These are phyloP conservation scores for Xylaria sp. DNA, from an alignment of 2,329 filamentous ascomycete species.

Conservation along the genomic window DNA sequence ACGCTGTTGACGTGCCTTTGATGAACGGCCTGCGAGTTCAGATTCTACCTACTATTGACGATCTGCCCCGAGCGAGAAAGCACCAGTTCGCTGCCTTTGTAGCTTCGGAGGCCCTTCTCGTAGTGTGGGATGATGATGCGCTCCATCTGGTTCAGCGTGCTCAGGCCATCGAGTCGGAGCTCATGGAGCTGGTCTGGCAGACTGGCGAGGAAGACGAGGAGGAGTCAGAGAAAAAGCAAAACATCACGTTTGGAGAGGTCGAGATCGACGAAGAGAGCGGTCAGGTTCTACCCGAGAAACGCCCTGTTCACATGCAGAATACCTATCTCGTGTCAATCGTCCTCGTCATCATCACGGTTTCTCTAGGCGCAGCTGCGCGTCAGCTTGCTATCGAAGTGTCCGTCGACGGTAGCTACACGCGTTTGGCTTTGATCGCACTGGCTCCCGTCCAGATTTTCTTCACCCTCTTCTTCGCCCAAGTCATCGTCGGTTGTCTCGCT, in stretches of 20 bases:
- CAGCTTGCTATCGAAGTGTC: constrained; percentile 75
- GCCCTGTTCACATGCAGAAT: constrained; percentile 76
- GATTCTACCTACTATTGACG: constrained; percentile 76
- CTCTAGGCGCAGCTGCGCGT: constrained; percentile 76
- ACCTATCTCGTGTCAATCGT: constrained; percentile 75
- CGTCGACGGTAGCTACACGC: constrained; percentile 70
- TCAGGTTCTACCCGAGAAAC: constrained; percentile 70
- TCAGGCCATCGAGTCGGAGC: constrained; percentile 76
- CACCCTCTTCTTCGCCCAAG: constrained; percentile 83
- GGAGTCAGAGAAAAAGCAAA: constrained; percentile 64
- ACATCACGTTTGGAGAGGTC: constrained; percentile 57
- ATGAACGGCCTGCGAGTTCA: constrained; percentile 82
- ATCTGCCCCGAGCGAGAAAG: constrained; percentile 76
- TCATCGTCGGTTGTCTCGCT: constrained; percentile 78
- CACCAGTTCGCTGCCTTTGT: constrained; percentile 86
- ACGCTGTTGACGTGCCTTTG: constrained; percentile 78
- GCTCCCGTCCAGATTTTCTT: constrained; percentile 82
- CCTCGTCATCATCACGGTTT: constrained; percentile 71
- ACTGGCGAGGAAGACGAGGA: constrained; percentile 63
- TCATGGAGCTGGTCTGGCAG: constrained; percentile 83
- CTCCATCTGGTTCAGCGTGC: constrained; percentile 76
- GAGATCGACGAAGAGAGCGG: constrained; percentile 80
- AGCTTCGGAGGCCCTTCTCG: constrained; percentile 73
- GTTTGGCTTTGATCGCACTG: constrained; percentile 72
- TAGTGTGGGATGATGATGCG: constrained; percentile 87